Percentiles rank a stretch among this genome's conserved stretches.
These are phyloP conservation scores for Lizonia empirigonia DNA, from an alignment of 2,329 filamentous ascomycete genomes.

Conservation along the genomic window DNA sequence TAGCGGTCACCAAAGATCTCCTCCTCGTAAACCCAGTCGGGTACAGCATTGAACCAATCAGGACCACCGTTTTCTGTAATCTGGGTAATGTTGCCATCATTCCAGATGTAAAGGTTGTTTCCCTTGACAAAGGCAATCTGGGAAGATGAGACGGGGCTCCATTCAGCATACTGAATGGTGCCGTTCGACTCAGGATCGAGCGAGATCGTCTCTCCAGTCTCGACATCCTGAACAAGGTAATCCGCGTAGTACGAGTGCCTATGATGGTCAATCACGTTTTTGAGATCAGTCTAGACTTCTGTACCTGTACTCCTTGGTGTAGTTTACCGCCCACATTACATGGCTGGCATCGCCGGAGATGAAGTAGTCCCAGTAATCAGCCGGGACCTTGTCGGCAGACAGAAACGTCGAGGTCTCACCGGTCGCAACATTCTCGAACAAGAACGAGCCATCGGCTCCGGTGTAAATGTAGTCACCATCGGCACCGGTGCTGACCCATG, in stretches of 20 bases:
- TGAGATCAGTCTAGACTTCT: neutral
- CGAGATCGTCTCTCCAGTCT: slow-evolving; percentile 60
- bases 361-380: slow-evolving; percentile 62
- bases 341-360: slow-evolving; percentile 65
- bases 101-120: slow-evolving; percentile 68
- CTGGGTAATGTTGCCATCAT: slow-evolving; percentile 59
- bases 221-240: slow-evolving; percentile 68
- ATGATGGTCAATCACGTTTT: neutral
- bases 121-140: slow-evolving; percentile 70
- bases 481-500: slow-evolving; percentile 63
- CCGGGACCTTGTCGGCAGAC: slow-evolving; percentile 62
- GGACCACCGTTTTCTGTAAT: slow-evolving; percentile 66
- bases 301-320: slow-evolving; percentile 66
- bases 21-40: slow-evolving; percentile 69
- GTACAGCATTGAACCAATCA: slow-evolving; percentile 66
- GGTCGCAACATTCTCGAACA: slow-evolving; percentile 67
- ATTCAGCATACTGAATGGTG: slow-evolving; percentile 70
- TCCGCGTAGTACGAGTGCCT: slow-evolving; percentile 71
- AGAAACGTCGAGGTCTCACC: slow-evolving; percentile 64
- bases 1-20: slow-evolving; percentile 60
- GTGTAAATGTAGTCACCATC: slow-evolving; percentile 67
- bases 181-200: slow-evolving; percentile 65
- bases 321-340: slow-evolving; percentile 67
- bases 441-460: slow-evolving; percentile 58
- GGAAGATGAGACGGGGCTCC: slow-evolving; percentile 61